Evolutionary conservation across 305 asterid genomes (phyloP).

Genomic region (Rubia occidens): DNA sequence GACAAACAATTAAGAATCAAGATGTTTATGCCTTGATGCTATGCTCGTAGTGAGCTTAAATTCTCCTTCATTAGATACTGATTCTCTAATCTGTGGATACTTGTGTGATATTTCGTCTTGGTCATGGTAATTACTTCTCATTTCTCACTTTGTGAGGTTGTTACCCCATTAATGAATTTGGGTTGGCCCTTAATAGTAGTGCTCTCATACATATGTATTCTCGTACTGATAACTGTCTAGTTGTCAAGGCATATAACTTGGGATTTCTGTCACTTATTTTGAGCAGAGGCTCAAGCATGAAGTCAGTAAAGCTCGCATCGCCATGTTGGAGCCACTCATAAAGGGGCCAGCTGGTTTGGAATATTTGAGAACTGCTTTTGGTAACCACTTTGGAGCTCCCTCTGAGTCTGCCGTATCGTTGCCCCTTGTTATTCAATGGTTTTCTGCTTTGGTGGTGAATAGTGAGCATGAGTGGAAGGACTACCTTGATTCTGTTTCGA

Average conservation of each 20-base stretch:
- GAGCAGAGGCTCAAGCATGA: constrained; percentile 71
- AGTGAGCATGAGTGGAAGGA: constrained; percentile 65
- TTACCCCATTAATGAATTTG: neutral
- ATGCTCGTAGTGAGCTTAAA: neutral
- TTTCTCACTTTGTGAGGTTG: neutral
- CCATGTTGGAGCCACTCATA: constrained; percentile 63
- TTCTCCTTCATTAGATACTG: too few species aligned
- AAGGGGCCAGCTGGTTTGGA: constrained; percentile 74
- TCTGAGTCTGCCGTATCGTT: constrained; percentile 39
- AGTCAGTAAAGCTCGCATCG: constrained; percentile 73
- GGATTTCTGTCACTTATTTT: neutral
- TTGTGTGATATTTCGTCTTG: neutral
- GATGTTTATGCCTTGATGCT: neutral
- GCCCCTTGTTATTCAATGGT: constrained; percentile 56
- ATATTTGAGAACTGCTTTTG: constrained; percentile 57
- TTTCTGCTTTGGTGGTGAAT: constrained; percentile 33
- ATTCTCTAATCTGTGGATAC: too few species aligned
- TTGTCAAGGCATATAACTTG: neutral
- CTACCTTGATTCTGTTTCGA: constrained; percentile 34
- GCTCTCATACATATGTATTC: neutral
- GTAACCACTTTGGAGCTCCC: constrained; percentile 53
- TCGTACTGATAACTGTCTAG: neutral
- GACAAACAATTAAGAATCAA: too few species aligned
- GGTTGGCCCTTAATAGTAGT: neutral
- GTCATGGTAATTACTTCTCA: neutral